Evolutionary conservation across 768 basidiomycete genomes (phyloP).

Genomic region (Russula olivacea): DNA sequence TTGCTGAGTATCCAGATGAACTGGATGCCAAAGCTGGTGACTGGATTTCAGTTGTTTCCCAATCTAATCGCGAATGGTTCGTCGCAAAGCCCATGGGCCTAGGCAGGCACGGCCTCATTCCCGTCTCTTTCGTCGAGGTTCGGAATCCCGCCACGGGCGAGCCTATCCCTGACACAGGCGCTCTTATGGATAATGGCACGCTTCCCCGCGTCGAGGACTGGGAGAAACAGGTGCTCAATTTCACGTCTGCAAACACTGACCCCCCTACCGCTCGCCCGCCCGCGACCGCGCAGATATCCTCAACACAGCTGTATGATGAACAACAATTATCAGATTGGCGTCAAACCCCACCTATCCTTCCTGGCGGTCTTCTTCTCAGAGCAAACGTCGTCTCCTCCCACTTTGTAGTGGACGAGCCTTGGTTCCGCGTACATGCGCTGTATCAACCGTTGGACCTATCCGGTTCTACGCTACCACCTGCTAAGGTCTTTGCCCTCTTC

Average conservation of each 20-base stretch:
- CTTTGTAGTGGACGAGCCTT: conserved; percentile 90
- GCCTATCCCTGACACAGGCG: conserved; percentile 66
- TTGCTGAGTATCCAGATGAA: conserved; percentile 93
- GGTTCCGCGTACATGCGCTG: conserved; percentile 90
- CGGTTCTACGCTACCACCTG: conserved; percentile 54
- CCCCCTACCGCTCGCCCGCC: conserved; percentile 20
- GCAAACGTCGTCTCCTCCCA: conserved; percentile 95
- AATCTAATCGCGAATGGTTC: conserved; percentile 99
- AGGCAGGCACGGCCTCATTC: conserved; percentile 96
- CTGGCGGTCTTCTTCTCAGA: conserved; percentile 77
- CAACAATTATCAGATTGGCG: conserved; percentile 34
- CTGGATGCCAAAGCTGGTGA: conserved; percentile 93
- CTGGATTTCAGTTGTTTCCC: conserved; percentile 92
- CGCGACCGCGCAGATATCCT: conserved; percentile 24
- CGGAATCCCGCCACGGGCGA: conserved; percentile 85
- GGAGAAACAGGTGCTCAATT: conserved; percentile 86
- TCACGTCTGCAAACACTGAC: conserved; percentile 1
- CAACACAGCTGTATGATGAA: conserved; percentile 25
- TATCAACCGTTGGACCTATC: conserved; percentile 75
- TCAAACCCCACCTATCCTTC: conserved; percentile 45
- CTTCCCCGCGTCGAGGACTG: conserved; percentile 98
- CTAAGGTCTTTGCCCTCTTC: conserved; percentile 82
- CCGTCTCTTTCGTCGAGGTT: conserved; percentile 94
- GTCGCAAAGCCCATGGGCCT: conserved; percentile 98
- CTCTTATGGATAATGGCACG: conserved; percentile 79